Evolutionary conservation across 2,329 filamentous ascomycete species (phyloP), one percentile per base, ranked within the genome.

Genomic region (Fusarium mangiferae): DNA sequence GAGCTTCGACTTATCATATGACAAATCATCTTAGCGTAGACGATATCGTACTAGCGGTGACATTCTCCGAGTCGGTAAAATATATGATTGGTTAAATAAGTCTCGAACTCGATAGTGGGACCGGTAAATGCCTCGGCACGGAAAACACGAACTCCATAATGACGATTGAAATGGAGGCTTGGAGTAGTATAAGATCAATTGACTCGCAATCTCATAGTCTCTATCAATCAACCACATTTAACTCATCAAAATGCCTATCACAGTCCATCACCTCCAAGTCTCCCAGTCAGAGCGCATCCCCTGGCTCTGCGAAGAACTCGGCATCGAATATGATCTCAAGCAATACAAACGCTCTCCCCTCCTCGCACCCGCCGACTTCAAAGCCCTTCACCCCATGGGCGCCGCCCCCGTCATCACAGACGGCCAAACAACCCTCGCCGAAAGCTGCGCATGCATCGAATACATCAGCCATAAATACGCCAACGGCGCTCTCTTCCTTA

Each of bases 301-400:
- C 76, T 92, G 89, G 86, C 86, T 92, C 51, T 89, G 89, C 78
- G 90, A 93, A 79, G 91, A 93, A 79, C 87, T 92, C 24, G 80
- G 81, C 54, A 80, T 93, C 58, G 78, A 83, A 5, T 92, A 92
- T 44, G 60, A 77, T 13, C 71, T 79, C 17, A 78, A 76, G 36
- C 45, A 41, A 2, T 77, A 79, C 45, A 52, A 64, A 26, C 65
- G 77, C 44, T 62, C 61, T 5, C 76, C 77, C 0, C 44, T 77
- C 4, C 46, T 77, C 5, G 74, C 74, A 3, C 77, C 77, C 5
- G 65, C 73, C 5, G 76, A 78, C 30, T 71, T 65, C 54, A 76
- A 78, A 20, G 59, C 73, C 1, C 58, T 78, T 1, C 85, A 89
- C 72, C 87, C 86, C 2, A 80, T 87, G 39, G 89, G 89, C 22